These are phyloP conservation scores for Cryphonectria japonica DNA, from an alignment of 2,329 filamentous ascomycete genomes.

Conservation along the genomic window DNA sequence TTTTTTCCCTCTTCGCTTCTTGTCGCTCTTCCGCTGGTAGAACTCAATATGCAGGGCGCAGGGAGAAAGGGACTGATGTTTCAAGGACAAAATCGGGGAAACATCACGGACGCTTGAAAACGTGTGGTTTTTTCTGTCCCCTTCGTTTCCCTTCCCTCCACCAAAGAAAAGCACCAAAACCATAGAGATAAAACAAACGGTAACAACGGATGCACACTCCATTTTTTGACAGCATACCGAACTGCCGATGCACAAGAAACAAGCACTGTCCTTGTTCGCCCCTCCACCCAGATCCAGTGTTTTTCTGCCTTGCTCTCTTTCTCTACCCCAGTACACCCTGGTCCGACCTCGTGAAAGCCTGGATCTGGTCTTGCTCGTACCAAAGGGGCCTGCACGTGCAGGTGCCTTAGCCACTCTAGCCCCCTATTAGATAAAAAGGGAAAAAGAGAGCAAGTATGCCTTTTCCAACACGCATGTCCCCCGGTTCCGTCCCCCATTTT, in stretches of 20 bases:
- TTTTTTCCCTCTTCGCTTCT: neutral
- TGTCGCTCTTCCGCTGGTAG: neutral
- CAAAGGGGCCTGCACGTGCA: slow-evolving; percentile 17
- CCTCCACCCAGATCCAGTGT: slow-evolving; percentile 25
- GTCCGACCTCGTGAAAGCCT: slow-evolving; percentile 24
- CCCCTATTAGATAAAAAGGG: neutral
- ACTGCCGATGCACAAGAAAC: slow-evolving; percentile 19
- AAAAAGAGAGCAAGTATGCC: slow-evolving; percentile 8
- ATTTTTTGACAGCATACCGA: slow-evolving; percentile 16
- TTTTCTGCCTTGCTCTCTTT: slow-evolving; percentile 18
- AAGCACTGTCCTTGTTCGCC: slow-evolving; percentile 17
- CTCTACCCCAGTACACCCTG: slow-evolving; percentile 13
- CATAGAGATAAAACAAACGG: neutral
- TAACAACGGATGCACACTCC: slow-evolving; percentile 10
- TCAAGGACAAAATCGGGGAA: neutral
- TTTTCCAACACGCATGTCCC: slow-evolving; percentile 2
- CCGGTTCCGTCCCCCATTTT: neutral
- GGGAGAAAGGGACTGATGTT: neutral
- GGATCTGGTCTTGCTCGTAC: slow-evolving; percentile 13
- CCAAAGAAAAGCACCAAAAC: neutral
- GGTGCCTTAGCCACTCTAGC: slow-evolving; percentile 20
- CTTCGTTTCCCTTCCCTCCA: neutral
- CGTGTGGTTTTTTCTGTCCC: neutral
- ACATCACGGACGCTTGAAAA: neutral
- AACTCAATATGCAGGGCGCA: neutral